phyloP scores from a whole-genome alignment of 768 basidiomycete species.

The Hypholoma sublateritium region DNA sequence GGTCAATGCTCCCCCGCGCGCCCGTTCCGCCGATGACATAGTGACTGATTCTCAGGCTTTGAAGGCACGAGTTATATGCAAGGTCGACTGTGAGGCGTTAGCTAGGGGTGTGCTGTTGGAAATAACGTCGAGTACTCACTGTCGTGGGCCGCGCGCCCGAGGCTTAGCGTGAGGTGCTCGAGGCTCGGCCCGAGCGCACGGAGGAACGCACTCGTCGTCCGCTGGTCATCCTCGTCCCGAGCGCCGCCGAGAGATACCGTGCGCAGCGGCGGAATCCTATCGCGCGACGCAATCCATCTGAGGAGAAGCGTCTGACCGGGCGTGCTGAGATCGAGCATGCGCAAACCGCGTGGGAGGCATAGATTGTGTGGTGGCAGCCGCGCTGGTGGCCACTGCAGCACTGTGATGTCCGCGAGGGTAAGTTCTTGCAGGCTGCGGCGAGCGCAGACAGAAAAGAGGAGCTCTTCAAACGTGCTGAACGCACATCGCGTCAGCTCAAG shows the following conservation, averaged over 20 bases:
- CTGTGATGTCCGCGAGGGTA: neutral
- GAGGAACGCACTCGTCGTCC: neutral
- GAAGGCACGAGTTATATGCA: neutral
- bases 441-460: neutral
- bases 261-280: neutral
- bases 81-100: neutral
- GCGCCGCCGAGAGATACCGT: constrained; percentile 1
- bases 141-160: neutral
- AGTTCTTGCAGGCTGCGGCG: neutral
- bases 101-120: neutral
- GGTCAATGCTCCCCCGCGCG: neutral
- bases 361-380: neutral
- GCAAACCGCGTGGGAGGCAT: neutral
- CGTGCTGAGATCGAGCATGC: neutral
- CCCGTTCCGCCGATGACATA: constrained; percentile 1
- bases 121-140: neutral
- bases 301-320: constrained; percentile 1
- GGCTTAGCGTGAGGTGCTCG: constrained; percentile 4
- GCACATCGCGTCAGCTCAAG: constrained; percentile 5
- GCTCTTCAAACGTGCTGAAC: neutral
- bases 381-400: constrained; percentile 1
- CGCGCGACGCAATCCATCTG: neutral
- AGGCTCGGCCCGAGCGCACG: neutral
- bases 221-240: neutral
- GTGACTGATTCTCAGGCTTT: constrained; percentile 4